A percentile compares a stretch with the other conserved stretches of the same genome.
Evolutionary conservation across 148 eudicot genomes (phyloP).

Genomic region (Hydrangea macrophylla): DNA sequence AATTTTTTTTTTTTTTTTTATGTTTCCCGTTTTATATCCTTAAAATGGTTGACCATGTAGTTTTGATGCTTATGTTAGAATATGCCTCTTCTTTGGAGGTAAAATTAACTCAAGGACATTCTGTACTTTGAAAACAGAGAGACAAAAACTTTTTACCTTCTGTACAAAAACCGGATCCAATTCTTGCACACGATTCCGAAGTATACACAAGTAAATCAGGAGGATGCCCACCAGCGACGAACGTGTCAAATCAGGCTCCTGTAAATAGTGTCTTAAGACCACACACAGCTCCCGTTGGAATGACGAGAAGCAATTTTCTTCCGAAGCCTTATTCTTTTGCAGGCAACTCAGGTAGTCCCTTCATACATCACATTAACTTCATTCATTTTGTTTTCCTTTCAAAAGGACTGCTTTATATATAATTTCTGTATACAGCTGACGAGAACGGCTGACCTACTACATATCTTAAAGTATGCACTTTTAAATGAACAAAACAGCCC

Average conservation of each 20-base stretch:
- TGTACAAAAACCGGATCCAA: conserved; percentile 28
- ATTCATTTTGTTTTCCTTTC: not conserved
- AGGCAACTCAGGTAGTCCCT: conserved; percentile 35
- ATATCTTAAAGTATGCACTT: too few relatives aligned
- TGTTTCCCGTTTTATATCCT: not conserved
- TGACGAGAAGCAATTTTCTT: conserved; percentile 24
- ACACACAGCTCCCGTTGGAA: conserved; percentile 27
- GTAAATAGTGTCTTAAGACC: conserved; percentile 29
- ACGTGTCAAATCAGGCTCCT: conserved; percentile 23
- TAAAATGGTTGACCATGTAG: conserved; percentile 1
- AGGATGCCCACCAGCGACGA: conserved; percentile 24
- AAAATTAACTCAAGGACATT: conserved; percentile 4
- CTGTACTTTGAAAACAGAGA: conserved; percentile 26
- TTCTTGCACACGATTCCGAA: conserved; percentile 29
- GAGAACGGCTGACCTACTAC: too few relatives aligned
- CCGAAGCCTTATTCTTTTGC: conserved; percentile 35
- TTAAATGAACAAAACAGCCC: too few relatives aligned
- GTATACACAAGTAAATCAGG: conserved; percentile 25
- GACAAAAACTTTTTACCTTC: conserved; percentile 21
- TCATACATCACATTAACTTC: not conserved
- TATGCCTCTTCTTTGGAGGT: conserved; percentile 5
- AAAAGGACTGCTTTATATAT: too few relatives aligned
- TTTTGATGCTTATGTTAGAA: not conserved
- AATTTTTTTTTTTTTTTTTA: not conserved
- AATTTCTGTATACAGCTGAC: too few relatives aligned